A percentile compares a stretch with the other conserved stretches of the same genome.
These are phyloP conservation scores for Entomortierella lignicola DNA, from an alignment of 192 early-diverging fungal species.

Conservation along the genomic window DNA sequence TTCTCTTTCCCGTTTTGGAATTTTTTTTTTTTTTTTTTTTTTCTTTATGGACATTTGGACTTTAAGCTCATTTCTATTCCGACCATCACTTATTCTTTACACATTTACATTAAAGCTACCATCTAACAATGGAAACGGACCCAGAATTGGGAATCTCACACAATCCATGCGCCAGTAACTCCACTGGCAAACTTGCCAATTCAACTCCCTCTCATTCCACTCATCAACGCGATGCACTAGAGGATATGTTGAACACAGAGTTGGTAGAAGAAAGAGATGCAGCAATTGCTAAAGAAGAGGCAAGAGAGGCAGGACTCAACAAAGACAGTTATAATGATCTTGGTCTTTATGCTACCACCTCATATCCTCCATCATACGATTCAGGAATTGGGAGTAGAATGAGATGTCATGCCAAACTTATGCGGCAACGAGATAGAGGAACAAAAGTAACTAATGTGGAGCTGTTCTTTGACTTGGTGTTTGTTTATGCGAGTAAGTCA, in stretches of 20 bases:
- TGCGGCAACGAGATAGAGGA: slow-evolving; percentile 3
- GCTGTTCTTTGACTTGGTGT: slow-evolving; percentile 46
- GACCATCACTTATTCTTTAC: no score
- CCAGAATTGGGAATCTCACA: no score
- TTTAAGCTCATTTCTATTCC: no score
- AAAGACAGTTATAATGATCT: neutral
- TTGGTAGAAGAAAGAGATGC: neutral
- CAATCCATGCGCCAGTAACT: no score
- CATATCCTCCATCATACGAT: slow-evolving; percentile 24
- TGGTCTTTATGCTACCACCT: neutral
- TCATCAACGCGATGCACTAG: slow-evolving; percentile 4
- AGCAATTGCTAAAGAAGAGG: slow-evolving; percentile 6
- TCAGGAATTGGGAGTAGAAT: slow-evolving; percentile 7
- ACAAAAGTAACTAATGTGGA: slow-evolving; percentile 37
- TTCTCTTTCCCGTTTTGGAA: no score
- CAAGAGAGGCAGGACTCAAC: neutral
- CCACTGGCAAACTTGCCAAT: no score
- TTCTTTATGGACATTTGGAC: no score
- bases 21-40: no score
- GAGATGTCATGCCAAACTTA: slow-evolving; percentile 21
- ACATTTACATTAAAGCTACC: no score
- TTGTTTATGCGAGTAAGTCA: slow-evolving; percentile 47
- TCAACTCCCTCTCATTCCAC: neutral
- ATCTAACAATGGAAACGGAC: no score
- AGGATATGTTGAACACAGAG: slow-evolving; percentile 17